Evolutionary conservation across 176 grass and related monocot species (phyloP).

Genomic region (Alopecurus myosuroides): DNA sequence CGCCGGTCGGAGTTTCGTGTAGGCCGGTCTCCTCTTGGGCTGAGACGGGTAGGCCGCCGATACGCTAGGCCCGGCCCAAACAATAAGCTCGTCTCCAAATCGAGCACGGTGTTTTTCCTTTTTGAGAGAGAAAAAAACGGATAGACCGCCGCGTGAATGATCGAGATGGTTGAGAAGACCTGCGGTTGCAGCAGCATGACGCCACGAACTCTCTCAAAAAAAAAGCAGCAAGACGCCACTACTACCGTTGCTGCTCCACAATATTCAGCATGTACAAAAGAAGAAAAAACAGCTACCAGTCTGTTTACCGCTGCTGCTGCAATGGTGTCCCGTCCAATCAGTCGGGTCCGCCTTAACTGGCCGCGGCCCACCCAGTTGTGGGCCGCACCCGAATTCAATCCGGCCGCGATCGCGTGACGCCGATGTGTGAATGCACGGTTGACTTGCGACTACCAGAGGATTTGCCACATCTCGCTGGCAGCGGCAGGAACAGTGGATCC

Average conservation of each 20-base stretch:
- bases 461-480: neutral
- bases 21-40: neutral
- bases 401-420: neutral
- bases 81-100: neutral
- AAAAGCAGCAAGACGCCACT: too few relatives aligned
- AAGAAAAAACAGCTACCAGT: neutral
- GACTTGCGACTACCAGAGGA: neutral
- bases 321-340: neutral
- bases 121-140: neutral
- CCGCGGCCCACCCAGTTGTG: neutral
- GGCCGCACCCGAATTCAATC: neutral
- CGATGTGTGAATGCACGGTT: neutral
- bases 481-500: constrained; percentile 12
- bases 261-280: neutral
- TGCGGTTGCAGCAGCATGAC: neutral
- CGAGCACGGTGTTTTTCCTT: neutral
- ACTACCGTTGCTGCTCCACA: neutral
- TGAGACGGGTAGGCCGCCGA: neutral
- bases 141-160: too few relatives aligned
- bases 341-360: neutral
- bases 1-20: neutral
- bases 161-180: too few relatives aligned
- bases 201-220: too few relatives aligned
- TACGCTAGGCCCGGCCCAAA: neutral
- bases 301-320: neutral